Conservation (phyloP, 1,284 basidiomycete species). For the Ceratobasidium sp. region DNA sequence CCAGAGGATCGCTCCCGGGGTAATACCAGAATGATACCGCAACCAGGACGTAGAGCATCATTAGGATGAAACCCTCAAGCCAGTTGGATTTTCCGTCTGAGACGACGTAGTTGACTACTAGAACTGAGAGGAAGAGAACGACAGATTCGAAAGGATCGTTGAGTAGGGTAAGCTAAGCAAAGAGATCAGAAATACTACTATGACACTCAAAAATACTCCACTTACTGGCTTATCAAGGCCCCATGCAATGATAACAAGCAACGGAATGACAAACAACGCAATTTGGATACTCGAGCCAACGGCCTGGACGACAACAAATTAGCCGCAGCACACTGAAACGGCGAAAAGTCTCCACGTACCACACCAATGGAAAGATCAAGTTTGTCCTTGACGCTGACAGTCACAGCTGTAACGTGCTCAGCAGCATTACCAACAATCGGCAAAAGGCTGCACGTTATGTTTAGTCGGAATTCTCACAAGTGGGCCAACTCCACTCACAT, state of each 20-base stretch:
- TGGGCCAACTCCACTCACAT: background rate
- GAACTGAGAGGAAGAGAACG: slow-evolving; percentile 62
- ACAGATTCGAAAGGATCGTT: slow-evolving; percentile 75
- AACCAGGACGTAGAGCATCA: slow-evolving; percentile 73
- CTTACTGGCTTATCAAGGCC: slow-evolving; percentile 62
- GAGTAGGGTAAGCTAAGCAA: slow-evolving; percentile 60
- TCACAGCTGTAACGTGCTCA: slow-evolving; percentile 53
- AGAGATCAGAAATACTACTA: background rate
- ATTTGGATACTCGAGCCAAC: slow-evolving; percentile 95
- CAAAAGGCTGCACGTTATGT: slow-evolving; percentile 53
- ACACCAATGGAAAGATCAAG: slow-evolving; percentile 56
- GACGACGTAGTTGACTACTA: slow-evolving; percentile 45
- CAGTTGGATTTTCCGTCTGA: slow-evolving; percentile 46
- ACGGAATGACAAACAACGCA: slow-evolving; percentile 84
- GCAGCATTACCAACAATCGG: slow-evolving; percentile 54
- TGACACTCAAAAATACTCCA: background rate
- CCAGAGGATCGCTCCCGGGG: slow-evolving; percentile 34
- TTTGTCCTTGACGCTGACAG: slow-evolving; percentile 52
- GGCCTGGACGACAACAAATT: slow-evolving; percentile 56
- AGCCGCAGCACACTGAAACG: background rate
- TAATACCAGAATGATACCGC: slow-evolving; percentile 69
- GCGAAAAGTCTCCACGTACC: slow-evolving; percentile 53
- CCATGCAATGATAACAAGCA: slow-evolving; percentile 68
- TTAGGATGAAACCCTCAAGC: slow-evolving; percentile 68
- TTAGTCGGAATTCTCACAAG: background rate